Evolutionary conservation across 208 protist genomes (phyloP).

Genomic region (Tritrichomonas foetus): DNA sequence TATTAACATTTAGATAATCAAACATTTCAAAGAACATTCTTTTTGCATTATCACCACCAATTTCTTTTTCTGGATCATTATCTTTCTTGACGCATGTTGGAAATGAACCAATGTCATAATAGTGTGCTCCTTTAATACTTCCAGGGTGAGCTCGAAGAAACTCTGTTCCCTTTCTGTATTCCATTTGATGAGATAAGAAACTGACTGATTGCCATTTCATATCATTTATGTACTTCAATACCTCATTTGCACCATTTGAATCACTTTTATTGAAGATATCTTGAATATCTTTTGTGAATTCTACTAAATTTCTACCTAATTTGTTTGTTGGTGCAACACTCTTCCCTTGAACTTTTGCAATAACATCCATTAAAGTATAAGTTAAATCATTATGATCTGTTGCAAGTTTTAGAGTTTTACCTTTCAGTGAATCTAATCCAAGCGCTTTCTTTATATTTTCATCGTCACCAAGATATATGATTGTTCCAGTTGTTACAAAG

Average conservation of each 20-base stretch:
- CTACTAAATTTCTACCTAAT: background rate
- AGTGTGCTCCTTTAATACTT: background rate
- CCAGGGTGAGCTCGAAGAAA: background rate
- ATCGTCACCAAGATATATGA: constrained; percentile 23
- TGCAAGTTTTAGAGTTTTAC: background rate
- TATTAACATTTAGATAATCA: background rate
- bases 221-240: too few relatives aligned
- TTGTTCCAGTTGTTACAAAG: background rate
- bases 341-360: background rate
- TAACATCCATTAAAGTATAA: background rate
- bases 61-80: background rate
- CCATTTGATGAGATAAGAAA: background rate
- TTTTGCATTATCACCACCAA: background rate
- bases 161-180: background rate
- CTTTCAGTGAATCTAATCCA: background rate
- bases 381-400: constrained; percentile 9
- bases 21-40: background rate
- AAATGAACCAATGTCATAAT: background rate
- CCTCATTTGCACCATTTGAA: background rate
- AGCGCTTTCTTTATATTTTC: background rate
- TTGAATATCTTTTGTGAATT: background rate
- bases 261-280: background rate
- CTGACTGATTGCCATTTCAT: too few relatives aligned
- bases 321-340: background rate
- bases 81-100: background rate